Evolutionary conservation across 345 rosid species (phyloP), one percentile per base, ranked within the genome.

Genomic region (Ricinus communis): DNA sequence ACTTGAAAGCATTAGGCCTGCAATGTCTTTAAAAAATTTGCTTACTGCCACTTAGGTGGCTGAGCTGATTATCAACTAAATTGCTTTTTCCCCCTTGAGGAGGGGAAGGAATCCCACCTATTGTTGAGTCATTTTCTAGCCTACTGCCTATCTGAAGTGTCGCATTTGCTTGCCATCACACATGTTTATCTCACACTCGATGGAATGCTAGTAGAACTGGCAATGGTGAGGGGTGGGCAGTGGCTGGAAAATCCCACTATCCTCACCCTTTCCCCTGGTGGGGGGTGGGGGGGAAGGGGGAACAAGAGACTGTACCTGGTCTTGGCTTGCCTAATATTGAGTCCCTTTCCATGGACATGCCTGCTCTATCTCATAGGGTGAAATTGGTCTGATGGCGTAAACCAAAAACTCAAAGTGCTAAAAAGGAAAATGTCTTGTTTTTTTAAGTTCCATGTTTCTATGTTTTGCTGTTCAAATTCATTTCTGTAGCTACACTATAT

Each of bases 11-110:
- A 36, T 43, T 5, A 63, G 36, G 31, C 53, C 13, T 24, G 0
- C 38, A 1, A 24, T 24, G 69, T 50, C n/a, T 41, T 53, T 24
- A 24, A 43, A 22, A 68, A 53, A 16, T 16, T 15, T 68, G 71
- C 47, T 53, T 16, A 53, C 33, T 52, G 8, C 22, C 71, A 36
- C 16, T 53, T 11, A 16, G n/a, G 21, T 21, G 14, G 43, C 47
- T 68, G 30, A 21, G 61, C 59, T 53, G 61, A 36, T 66, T 19
- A 66, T 66, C 59, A 3, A 24, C 7, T 61, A 21, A 61, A 38
- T 19, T 61, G 65, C 49, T 21, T 40, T 38, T 21, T 8, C 25
- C 57, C 22, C 9, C 58, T 10, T 22, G 14, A 21, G 10, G 5
- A 22, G 24, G 15, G 38, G 19, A 14, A 57, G 38, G 15, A 57